Evolutionary conservation across 495 filamentous ascomycete species (phyloP), one percentile per base, ranked within the genome.

Genomic region (Thermochaetoides thermophila): DNA sequence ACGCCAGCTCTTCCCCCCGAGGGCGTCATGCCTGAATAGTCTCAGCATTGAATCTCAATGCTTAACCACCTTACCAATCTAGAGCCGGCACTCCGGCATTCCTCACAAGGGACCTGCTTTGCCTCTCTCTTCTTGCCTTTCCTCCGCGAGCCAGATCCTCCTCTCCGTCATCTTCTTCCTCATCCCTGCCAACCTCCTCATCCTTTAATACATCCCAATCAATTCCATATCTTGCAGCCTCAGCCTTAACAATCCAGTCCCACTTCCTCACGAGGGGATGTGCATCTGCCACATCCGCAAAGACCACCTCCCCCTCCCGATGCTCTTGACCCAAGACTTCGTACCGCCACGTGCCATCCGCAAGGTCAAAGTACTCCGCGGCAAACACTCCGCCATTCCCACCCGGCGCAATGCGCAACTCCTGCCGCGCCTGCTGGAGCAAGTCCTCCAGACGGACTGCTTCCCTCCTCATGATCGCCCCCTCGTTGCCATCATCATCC

Each of bases 311-410:
- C 21, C 53, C 42, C 17, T 31, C 37, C 28, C 35, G 13, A 46
- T 44, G 38, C 33, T 46, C 24, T 7, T 34, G 48, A 48, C 53
- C 61, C 13, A 35, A 39, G 7, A 78, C 64, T 0, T 61, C 58
- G 56, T 72, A 84, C 46, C 47, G 66, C 64, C 78, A 82, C 8
- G 64, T 61, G 7, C 74, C 80, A 37, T 75, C 68, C 20, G 57
- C 57, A 7, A 60, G 61, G 56, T 74, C 79, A 42, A 30, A 39
- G 13, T 55, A 81, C 22, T 69, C 56, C 31, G 43, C 55, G 1
- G 64, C 68, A 61, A 86, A 86, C 7, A 92, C 56, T 9, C 31
- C 28, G 29, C 52, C 56, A 37, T 67, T 61, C 15, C 78, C 61
- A 22, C 55, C 57, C n/a, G n/a, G n/a, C n/a, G n/a, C n/a, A n/a